These are phyloP conservation scores for Apophysomyces variabilis DNA, from an alignment of 371 early-diverging fungal genomes.

Conservation along the genomic window DNA sequence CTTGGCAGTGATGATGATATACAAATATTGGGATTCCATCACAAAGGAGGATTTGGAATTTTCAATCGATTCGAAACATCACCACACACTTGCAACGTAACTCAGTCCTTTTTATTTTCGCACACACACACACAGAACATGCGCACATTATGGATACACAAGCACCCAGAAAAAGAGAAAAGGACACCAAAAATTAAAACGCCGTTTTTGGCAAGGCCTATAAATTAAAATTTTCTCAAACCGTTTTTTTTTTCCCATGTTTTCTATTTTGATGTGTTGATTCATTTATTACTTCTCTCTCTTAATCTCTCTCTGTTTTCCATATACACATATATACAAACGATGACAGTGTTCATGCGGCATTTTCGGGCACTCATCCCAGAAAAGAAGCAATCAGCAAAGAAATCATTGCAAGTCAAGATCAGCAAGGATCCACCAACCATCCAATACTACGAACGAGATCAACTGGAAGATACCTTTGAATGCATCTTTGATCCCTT, in stretches of 20 bases:
- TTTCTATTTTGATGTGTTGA: slow-evolving; percentile 4
- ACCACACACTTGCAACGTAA: slow-evolving; percentile 11
- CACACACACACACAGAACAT: neutral
- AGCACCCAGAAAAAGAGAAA: too few relatives aligned
- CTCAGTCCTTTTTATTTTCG: neutral
- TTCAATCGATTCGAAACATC: slow-evolving; percentile 73
- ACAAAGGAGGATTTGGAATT: slow-evolving; percentile 94
- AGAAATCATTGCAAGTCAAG: slow-evolving; percentile 37
- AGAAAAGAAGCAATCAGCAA: slow-evolving; percentile 14
- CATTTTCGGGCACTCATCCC: slow-evolving; percentile 23
- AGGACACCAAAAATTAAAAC: slow-evolving; percentile 34
- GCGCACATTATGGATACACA: too few relatives aligned
- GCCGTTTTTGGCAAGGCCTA: slow-evolving; percentile 1
- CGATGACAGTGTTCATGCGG: slow-evolving; percentile 29
- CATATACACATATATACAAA: neutral
- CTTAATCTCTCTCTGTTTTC: too few relatives aligned
- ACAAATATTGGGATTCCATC: slow-evolving; percentile 95
- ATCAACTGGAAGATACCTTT: slow-evolving; percentile 37
- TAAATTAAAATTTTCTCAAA: neutral
- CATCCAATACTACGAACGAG: slow-evolving; percentile 44
- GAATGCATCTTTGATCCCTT: slow-evolving; percentile 53
- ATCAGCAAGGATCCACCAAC: slow-evolving; percentile 53
- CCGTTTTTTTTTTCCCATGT: neutral
- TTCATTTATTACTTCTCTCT: slow-evolving; percentile 10
- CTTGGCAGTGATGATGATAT: slow-evolving; percentile 92